phyloP scores from a whole-genome alignment of 345 rosid genomes.

The Rhodomyrtus tomentosa region DNA sequence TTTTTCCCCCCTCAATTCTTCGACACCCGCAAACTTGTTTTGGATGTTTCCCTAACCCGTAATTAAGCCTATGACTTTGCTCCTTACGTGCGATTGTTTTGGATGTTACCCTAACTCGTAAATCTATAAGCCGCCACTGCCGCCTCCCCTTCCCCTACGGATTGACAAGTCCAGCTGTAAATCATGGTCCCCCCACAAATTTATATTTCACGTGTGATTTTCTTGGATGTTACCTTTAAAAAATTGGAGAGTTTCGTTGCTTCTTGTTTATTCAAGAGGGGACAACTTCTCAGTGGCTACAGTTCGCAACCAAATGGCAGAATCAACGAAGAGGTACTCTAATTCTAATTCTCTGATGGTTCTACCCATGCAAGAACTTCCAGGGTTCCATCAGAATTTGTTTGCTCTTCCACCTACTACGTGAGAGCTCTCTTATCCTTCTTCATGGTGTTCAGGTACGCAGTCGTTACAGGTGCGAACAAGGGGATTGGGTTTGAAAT shows the following conservation, averaged over 20 bases:
- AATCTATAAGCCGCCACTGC: no score
- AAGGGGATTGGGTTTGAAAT: constrained; percentile 24
- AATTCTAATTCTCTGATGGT: background rate
- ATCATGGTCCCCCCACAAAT: no score
- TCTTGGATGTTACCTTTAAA: no score
- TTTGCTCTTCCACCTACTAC: background rate
- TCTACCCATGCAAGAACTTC: background rate
- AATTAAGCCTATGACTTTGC: no score
- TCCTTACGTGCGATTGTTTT: no score
- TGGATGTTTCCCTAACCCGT: no score
- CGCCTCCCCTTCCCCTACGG: no score
- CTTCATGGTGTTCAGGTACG: constrained; percentile 2
- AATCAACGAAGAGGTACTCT: background rate
- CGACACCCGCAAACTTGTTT: no score
- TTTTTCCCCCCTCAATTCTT: no score
- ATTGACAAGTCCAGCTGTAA: no score
- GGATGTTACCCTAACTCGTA: no score
- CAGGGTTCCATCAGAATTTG: background rate
- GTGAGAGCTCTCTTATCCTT: background rate
- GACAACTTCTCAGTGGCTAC: background rate
- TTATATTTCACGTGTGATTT: no score
- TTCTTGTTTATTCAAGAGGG: background rate
- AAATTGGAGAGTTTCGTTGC: background rate
- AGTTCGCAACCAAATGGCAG: background rate
- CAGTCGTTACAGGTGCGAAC: constrained; percentile 21